A percentile compares a stretch with the other conserved stretches of the same genome.
Conservation (phyloP, 2,329 filamentous ascomycete genomes). For the Aaosphaeria pasadenensis region DNA sequence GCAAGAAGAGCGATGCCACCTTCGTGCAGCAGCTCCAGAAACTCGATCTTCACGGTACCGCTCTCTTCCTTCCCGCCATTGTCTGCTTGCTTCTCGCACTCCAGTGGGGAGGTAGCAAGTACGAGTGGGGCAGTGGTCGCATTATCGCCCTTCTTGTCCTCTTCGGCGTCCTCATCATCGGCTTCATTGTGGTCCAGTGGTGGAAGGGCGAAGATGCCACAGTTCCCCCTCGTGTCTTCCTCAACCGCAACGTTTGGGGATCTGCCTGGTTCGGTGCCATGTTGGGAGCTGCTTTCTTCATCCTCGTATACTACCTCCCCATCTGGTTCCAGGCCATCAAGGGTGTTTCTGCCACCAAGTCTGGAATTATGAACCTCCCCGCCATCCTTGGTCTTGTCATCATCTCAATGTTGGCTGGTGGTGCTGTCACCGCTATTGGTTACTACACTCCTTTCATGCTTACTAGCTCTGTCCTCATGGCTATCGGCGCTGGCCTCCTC, state of each 20-base stretch:
- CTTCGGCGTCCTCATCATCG: slow-evolving; percentile 40
- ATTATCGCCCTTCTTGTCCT: slow-evolving; percentile 48
- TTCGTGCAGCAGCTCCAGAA: slow-evolving; percentile 40
- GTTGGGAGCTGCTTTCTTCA: slow-evolving; percentile 44
- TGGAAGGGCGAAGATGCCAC: slow-evolving; percentile 46
- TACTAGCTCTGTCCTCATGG: slow-evolving; percentile 39
- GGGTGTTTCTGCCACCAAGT: slow-evolving; percentile 43
- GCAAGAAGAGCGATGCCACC: slow-evolving; percentile 28
- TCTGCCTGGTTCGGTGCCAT: slow-evolving; percentile 40
- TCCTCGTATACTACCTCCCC: slow-evolving; percentile 42
- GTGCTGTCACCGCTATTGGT: slow-evolving; percentile 39
- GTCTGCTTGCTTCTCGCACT: slow-evolving; percentile 50
- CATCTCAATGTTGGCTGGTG: slow-evolving; percentile 40
- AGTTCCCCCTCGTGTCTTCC: slow-evolving; percentile 46
- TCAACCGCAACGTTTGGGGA: slow-evolving; percentile 45
- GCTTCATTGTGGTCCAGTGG: slow-evolving; percentile 43
- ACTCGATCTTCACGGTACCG: slow-evolving; percentile 47
- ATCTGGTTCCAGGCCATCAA: slow-evolving; percentile 53
- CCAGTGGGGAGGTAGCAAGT: slow-evolving; percentile 50
- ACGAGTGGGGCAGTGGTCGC: slow-evolving; percentile 42
- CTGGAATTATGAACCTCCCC: slow-evolving; percentile 49
- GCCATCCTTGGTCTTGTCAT: slow-evolving; percentile 46
- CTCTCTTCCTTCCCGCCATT: slow-evolving; percentile 45
- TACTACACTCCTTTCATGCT: slow-evolving; percentile 53
- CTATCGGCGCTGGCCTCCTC: slow-evolving; percentile 47